phyloP scores from a whole-genome alignment of 176 grass and related monocot species.

The Ananas comosus region DNA sequence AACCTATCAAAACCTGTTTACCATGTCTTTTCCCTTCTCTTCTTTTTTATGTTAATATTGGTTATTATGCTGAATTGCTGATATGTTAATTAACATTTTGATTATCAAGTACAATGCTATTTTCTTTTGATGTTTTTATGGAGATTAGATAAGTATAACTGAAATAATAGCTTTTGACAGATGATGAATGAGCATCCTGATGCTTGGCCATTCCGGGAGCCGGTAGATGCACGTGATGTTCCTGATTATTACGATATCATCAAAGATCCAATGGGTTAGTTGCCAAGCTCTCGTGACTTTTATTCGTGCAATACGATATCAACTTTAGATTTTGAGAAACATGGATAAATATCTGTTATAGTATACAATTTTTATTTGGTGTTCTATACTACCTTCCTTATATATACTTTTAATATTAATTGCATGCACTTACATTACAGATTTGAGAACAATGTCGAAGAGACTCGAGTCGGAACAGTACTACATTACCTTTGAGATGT shows the following conservation, averaged over 20 bases:
- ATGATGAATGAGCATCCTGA: constrained; percentile 87
- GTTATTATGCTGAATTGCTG: no score
- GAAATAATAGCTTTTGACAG: constrained; percentile 20
- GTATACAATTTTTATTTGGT: constrained; percentile 15
- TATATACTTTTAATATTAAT: no score
- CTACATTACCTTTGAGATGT: constrained; percentile 98
- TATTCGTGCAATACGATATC: neutral
- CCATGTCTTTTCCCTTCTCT: no score
- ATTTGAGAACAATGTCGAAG: constrained; percentile 89
- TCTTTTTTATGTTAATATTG: no score
- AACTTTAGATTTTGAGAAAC: neutral
- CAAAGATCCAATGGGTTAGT: constrained; percentile 94
- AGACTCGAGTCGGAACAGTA: constrained; percentile 90
- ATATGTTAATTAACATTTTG: no score
- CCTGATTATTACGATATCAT: constrained; percentile 99
- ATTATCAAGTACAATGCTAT: no score
- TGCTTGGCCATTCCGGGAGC: constrained; percentile 98
- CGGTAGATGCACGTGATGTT: constrained; percentile 87
- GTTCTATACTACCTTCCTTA: neutral
- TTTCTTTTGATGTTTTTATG: no score
- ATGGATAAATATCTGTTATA: neutral
- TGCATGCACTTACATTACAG: constrained; percentile 26
- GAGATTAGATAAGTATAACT: no score
- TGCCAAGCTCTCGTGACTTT: neutral
- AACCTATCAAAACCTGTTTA: no score